Evolutionary conservation across 495 filamentous ascomycete genomes (phyloP).

Genomic region (Penicillium steckii): DNA sequence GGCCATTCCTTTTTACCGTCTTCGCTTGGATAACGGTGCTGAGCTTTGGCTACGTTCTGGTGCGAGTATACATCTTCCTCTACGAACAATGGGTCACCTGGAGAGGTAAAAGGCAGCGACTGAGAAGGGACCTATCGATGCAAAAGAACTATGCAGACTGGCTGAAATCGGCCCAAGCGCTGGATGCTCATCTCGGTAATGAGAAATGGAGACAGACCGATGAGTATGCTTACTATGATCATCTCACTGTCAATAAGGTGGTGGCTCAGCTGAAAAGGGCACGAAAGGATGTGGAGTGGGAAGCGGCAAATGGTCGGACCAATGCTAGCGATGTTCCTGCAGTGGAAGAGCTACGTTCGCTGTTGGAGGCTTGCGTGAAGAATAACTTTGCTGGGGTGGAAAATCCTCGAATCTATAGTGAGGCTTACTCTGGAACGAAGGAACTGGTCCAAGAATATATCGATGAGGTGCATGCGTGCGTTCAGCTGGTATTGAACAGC

Average conservation of each 20-base stretch:
- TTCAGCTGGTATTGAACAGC: conserved; percentile 66
- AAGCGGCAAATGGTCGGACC: conserved; percentile 21
- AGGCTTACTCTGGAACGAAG: conserved; percentile 96
- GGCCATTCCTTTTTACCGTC: conserved; percentile 81
- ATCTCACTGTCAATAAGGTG: conserved; percentile 73
- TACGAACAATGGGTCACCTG: conserved; percentile 70
- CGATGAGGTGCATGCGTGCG: conserved; percentile 65
- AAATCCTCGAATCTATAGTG: conserved; percentile 87
- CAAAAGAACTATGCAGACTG: conserved; percentile 78
- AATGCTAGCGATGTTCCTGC: conserved; percentile 41
- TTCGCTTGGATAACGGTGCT: conserved; percentile 74
- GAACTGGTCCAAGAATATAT: conserved; percentile 84
- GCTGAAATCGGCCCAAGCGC: conserved; percentile 69
- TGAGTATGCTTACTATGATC: conserved; percentile 94
- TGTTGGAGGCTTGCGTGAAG: conserved; percentile 91
- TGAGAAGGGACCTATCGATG: conserved; percentile 67
- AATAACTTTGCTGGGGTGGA: conserved; percentile 97
- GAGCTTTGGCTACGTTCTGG: conserved; percentile 69
- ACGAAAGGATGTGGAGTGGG: conserved; percentile 56
- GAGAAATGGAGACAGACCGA: conserved; percentile 82
- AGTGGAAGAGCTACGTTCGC: conserved; percentile 67
- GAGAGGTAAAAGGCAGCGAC: conserved; percentile 64
- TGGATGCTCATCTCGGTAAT: conserved; percentile 82
- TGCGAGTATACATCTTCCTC: conserved; percentile 81
- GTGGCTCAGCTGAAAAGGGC: conserved; percentile 67